A percentile compares a stretch with the other conserved stretches of the same genome.
phyloP scores from a whole-genome alignment of 345 rosid genomes.

The Linum tenue region DNA sequence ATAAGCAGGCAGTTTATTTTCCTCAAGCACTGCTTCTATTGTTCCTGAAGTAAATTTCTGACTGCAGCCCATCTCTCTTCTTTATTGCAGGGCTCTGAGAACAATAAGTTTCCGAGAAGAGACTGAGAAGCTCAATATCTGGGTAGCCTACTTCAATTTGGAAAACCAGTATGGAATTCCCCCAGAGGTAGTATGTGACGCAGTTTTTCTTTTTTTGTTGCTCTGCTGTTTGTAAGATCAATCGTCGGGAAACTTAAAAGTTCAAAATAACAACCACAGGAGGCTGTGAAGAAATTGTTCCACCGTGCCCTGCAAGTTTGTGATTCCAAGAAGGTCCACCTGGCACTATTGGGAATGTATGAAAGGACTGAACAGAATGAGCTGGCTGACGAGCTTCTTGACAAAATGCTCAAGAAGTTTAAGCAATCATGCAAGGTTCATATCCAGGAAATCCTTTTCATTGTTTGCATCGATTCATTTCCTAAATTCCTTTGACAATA shows the following conservation, averaged over 20 bases:
- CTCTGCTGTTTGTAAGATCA: not conserved
- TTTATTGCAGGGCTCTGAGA: conserved; percentile 67
- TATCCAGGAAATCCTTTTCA: not conserved
- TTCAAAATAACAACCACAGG: conserved; percentile 35
- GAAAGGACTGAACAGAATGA: conserved; percentile 73
- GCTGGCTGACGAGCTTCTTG: conserved; percentile 64
- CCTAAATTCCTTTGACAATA: not conserved
- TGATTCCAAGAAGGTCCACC: conserved; percentile 71
- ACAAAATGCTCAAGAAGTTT: conserved; percentile 77
- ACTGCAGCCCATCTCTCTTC: not conserved
- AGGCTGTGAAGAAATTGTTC: conserved; percentile 69
- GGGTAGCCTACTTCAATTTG: conserved; percentile 95
- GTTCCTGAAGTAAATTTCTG: not conserved
- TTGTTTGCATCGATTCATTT: not conserved
- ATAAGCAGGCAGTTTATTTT: not conserved
- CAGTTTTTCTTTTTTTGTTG: not conserved
- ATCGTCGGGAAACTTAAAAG: not conserved
- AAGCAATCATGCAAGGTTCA: conserved; percentile 88
- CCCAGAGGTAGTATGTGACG: conserved; percentile 52
- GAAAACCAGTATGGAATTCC: conserved; percentile 92
- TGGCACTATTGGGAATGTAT: conserved; percentile 73
- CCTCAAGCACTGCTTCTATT: not conserved
- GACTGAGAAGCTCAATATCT: conserved; percentile 82
- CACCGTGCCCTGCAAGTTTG: conserved; percentile 82
- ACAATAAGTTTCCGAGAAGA: conserved; percentile 85